Conservation (phyloP, 176 grass and related monocot genomes). For the Dendrocalamus sinicus region DNA sequence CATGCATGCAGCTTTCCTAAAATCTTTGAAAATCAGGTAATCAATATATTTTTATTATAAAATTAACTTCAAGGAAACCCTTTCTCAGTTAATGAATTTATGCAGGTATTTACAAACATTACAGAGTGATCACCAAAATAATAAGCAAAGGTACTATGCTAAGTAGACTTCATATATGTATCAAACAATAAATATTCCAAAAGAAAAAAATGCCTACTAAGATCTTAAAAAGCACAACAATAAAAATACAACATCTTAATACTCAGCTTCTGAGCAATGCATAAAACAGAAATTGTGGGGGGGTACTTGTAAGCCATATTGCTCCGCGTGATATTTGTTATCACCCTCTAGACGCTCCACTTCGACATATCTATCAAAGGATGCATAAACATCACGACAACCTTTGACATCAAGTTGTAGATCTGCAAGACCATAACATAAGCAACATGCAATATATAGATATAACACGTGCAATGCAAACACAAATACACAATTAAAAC, state of each 20-base stretch:
- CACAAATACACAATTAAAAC: slow-evolving; percentile 12
- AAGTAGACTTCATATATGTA: slow-evolving; percentile 12
- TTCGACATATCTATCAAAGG: slow-evolving; percentile 98
- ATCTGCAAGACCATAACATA: slow-evolving; percentile 62
- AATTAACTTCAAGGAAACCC: not conserved
- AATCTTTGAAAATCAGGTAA: slow-evolving; percentile 14
- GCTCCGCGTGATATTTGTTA: slow-evolving; percentile 97
- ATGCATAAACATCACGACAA: slow-evolving; percentile 96
- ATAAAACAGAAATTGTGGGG: slow-evolving; percentile 30
- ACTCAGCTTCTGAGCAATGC: slow-evolving; percentile 3
- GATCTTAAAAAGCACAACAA: not conserved
- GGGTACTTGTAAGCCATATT: slow-evolving; percentile 82
- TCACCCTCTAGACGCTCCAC: slow-evolving; percentile 96
- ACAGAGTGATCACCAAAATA: not conserved
- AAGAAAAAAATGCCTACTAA: not conserved
- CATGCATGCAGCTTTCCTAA: not conserved
- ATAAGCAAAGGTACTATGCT: not conserved
- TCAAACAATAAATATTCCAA: not conserved
- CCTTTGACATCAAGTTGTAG: slow-evolving; percentile 98
- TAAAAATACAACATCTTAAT: slow-evolving; percentile 15
- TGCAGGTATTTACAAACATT: slow-evolving; percentile 27
- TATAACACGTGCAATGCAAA: slow-evolving; percentile 33
- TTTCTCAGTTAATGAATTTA: slow-evolving; percentile 1
- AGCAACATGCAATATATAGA: slow-evolving; percentile 20
- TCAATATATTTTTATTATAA: not conserved